Percentiles rank a stretch among this genome's conserved stretches.
phyloP scores from a whole-genome alignment of 2,329 filamentous ascomycete genomes.

The Aspergillus amoenus region DNA sequence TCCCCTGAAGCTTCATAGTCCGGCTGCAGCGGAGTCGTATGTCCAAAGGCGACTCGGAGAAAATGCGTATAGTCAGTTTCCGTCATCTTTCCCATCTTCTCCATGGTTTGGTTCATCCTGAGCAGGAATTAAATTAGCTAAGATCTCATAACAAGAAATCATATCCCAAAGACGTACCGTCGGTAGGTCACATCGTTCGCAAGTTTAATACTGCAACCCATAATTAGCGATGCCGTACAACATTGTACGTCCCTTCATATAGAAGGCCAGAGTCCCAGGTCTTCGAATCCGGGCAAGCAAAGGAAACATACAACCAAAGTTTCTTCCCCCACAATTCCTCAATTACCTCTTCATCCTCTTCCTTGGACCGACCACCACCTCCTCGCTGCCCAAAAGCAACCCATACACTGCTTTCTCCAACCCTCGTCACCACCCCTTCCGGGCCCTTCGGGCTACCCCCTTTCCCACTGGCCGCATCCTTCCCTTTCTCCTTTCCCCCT shows the following conservation, averaged over 20 bases:
- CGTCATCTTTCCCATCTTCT: conserved; percentile 54
- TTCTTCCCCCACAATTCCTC: conserved; percentile 56
- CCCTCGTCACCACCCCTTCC: conserved; percentile 49
- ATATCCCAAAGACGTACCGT: conserved; percentile 41
- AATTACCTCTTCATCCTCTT: conserved; percentile 45
- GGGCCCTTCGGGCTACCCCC: conserved; percentile 20
- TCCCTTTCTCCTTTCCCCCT: conserved; percentile 28
- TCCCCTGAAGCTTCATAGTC: conserved; percentile 47
- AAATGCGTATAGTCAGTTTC: conserved; percentile 58
- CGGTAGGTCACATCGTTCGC: conserved; percentile 67
- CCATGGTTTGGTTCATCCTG: conserved; percentile 66
- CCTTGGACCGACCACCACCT: conserved; percentile 33
- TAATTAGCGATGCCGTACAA: conserved; percentile 8
- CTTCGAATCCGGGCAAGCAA: background rate
- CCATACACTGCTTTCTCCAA: conserved; percentile 43
- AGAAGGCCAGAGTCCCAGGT: background rate
- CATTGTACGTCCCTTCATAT: no score
- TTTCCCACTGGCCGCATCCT: conserved; percentile 26
- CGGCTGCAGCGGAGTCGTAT: conserved; percentile 52
- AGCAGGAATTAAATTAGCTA: background rate
- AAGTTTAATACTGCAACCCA: conserved; percentile 57
- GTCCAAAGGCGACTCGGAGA: conserved; percentile 61
- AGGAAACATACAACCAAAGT: conserved; percentile 60
- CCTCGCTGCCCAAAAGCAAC: conserved; percentile 46
- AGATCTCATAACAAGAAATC: background rate